These are phyloP conservation scores for Globisporangium abappressorium DNA, from an alignment of 352 stramenopile genomes.

Conservation along the genomic window DNA sequence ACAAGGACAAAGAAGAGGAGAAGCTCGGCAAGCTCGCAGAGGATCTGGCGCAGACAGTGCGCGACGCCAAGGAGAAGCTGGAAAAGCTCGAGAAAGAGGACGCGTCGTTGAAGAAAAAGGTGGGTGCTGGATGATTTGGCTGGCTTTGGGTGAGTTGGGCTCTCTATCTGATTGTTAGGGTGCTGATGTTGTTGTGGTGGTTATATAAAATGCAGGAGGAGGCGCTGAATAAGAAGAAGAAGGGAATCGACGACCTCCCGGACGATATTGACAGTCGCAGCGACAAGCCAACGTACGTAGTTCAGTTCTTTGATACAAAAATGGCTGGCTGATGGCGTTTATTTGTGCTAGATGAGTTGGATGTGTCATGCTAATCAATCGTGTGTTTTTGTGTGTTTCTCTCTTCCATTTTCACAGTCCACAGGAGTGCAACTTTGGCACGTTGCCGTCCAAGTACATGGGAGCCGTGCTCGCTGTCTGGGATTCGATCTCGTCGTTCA, in stretches of 20 bases:
- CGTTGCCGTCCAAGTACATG: conserved; percentile 42
- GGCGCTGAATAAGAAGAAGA: conserved; percentile 78
- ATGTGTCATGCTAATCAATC: not conserved
- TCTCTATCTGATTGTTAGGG: not conserved
- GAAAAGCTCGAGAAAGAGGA: conserved; percentile 90
- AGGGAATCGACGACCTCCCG: conserved; percentile 44
- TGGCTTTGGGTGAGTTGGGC: not conserved
- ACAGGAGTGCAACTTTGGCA: conserved; percentile 46
- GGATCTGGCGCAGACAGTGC: conserved; percentile 74
- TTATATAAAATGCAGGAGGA: conserved; percentile 41
- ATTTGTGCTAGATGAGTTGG: too few relatives aligned
- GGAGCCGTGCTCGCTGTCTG: conserved; percentile 66
- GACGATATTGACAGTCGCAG: conserved; percentile 41
- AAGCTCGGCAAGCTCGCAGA: conserved; percentile 79
- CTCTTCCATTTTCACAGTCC: conserved; percentile 28
- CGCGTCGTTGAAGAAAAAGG: conserved; percentile 59
- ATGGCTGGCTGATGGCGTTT: not conserved
- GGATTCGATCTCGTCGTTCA: conserved; percentile 81
- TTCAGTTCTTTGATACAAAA: not conserved
- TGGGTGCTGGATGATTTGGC: conserved; percentile 7
- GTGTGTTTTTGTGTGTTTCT: not conserved
- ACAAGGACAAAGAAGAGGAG: conserved; percentile 88
- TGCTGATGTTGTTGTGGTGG: not conserved
- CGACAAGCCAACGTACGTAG: conserved; percentile 70
- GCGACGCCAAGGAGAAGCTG: conserved; percentile 70